These are phyloP conservation scores for Brassica incana DNA, from an alignment of 345 rosid species.

Conservation along the genomic window DNA sequence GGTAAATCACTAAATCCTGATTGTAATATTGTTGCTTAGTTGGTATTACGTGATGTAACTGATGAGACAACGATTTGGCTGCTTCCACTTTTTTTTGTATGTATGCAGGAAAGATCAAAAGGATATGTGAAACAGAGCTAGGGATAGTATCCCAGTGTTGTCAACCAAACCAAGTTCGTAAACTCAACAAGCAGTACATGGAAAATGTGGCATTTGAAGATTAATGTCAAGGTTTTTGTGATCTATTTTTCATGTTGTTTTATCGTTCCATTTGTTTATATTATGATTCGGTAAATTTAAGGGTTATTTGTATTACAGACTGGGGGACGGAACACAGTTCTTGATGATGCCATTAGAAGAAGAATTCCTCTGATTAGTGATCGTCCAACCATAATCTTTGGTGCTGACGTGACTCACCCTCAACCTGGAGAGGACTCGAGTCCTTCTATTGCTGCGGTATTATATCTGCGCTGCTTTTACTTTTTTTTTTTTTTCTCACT, in stretches of 20 bases:
- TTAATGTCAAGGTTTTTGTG: slow-evolving; percentile 75
- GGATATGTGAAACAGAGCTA: slow-evolving; percentile 68
- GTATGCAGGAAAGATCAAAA: slow-evolving; percentile 55
- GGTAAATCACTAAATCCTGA: slow-evolving; percentile 54
- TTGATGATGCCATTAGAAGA: slow-evolving; percentile 53
- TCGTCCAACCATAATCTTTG: slow-evolving; percentile 67
- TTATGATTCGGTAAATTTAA: background rate
- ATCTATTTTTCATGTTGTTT: background rate
- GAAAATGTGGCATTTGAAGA: slow-evolving; percentile 69
- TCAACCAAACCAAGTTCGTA: slow-evolving; percentile 50
- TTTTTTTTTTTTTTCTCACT: background rate
- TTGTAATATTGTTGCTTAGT: slow-evolving; percentile 45
- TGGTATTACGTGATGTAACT: background rate
- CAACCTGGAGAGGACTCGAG: slow-evolving; percentile 69
- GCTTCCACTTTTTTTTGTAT: background rate
- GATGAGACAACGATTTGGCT: background rate
- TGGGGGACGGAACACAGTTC: slow-evolving; percentile 74
- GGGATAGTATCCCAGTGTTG: slow-evolving; percentile 83
- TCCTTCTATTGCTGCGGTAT: slow-evolving; percentile 88
- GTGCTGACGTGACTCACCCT: slow-evolving; percentile 85
- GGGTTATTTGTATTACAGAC: slow-evolving; percentile 39
- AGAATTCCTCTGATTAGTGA: slow-evolving; percentile 60
- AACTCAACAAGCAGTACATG: slow-evolving; percentile 50
- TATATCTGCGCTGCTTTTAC: slow-evolving; percentile 27
- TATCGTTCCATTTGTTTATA: background rate